Evolutionary conservation across 1,284 basidiomycete species (phyloP), one percentile per base, ranked within the genome.

Genomic region (Pseudozyma thailandica): DNA sequence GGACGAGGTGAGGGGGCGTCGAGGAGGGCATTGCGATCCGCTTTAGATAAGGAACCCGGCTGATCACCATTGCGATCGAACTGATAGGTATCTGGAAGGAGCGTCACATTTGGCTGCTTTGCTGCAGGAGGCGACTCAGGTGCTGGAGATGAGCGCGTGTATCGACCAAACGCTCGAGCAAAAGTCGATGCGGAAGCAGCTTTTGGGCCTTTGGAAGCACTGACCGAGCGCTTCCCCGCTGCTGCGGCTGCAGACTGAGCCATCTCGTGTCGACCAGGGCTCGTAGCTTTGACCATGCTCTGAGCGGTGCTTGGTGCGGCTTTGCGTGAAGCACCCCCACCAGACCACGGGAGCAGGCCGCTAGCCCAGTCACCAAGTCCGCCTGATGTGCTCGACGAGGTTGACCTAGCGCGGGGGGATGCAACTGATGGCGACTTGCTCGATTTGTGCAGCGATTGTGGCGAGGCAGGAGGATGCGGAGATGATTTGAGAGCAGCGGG

Each of bases 101-200:
- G 83, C 46, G 43, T 83, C 58, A 38, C 65, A 84, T 81, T 35
- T 82, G 80, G 83, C 87, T 86, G 82, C n/a, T 37, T 81, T 45
- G 71, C 48, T 51, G 27, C 62, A 28, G 20, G 80, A 54, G 41
- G 77, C 37, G 54, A 38, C 38, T 55, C 58, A 16, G 59, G 59
- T 5, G 63, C 46, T 3, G 70, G 63, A 20, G 68, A 71, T 3
- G 70, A 41, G 18, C 56, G 63, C 4, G 60, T 70, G 33, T 70
- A 70, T 15, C 69, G 87, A 30, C 71, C 73, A 41, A 72, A 73
- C 9, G 79, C 61, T 8, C 72, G 35, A 2, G 60, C 65, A 30
- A 79, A 74, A 9, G 79, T 77, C 13, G 75, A 65, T 4, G 74
- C 60, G 1, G 74, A 60, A 18, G 59, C 57, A 2, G 39, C 60